Base-by-base conservation (phyloP, 441 rosid species). In the Flueggea neowawraea region DNA sequence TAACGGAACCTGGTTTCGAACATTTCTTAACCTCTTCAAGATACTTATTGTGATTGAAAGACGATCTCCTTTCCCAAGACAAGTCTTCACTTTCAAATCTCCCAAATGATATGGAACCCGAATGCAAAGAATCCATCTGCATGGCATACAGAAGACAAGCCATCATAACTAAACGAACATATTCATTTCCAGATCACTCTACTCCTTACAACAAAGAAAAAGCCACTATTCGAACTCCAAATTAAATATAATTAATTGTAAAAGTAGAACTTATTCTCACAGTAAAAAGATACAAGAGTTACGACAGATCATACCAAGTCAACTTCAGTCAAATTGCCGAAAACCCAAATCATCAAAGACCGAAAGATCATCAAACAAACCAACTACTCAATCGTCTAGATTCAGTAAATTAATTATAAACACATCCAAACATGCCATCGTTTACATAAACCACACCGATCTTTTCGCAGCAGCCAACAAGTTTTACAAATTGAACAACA, bases 101-200 rank as follows among this genome's bases (percentile, higher is more conserved):
- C 12, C 96, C 97, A 68, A 91, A 91, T n/a, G 96, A 91, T 79
- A 91, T 65, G 10, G 96, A 91, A 61, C 96, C 96, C 48, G 96
- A 91, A 74, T 77, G 94, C 47, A 83, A 62, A 61, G 88, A 85
- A 64, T 72, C 90, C 22, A 71, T 71, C 97, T 88, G 81, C 56
- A 55, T 64, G 71, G 39, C 61, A 70, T 57, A 62, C 64, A 75
- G 14, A 43, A 43, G 52, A 15, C 44, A 64, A 50, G 52, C 54
- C 15, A 50, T 33, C 10, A 72, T 22, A 22, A 22, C 28, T 22
- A 22, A 1, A 22, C 28, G 2, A 22, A 36, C 2, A 12, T 61
- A 51, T 2, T 54, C 58, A 54, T 22, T 69, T 22, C 52, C n/a
- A 17, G 52, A 10, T 16, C 33, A 31, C 65, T 9, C 10, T 41